Evolutionary conservation across 768 basidiomycete genomes (phyloP), one percentile per base, ranked within the genome.

Genomic region (Lactarius hatsudake): DNA sequence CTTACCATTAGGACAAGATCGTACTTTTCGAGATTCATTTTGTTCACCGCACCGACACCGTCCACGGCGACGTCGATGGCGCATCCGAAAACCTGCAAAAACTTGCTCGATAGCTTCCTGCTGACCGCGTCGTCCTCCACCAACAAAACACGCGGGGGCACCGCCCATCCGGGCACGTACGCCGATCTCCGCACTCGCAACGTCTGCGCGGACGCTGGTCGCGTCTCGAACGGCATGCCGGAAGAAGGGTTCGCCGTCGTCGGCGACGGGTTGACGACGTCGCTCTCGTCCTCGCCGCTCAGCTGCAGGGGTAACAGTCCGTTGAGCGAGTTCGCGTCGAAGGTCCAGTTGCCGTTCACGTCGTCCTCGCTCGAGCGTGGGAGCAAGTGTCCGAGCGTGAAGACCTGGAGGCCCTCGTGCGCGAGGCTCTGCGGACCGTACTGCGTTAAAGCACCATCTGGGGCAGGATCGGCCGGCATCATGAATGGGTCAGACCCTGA

Each of bases 41-140:
- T 96, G 72, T 90, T 89, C 62, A 98, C 94, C 0, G 96, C 96
- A 1, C 86, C 87, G 5, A 93, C 85, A 0, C 96, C 96, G 75
- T 98, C 94, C 43, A 95, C 93, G 2, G 95, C 96, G 48, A 96
- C 90, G 72, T 98, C 96, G 64, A 90, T 94, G 72, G 88, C 87
- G 76, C 96, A 97, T 45, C 96, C 96, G 77, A 96, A 95, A 54
- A 97, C 91, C 79, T 96, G 90, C 75, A 98, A 77, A 76, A 98
- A 96, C 79, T 96, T 97, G 81, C 87, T 91, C 69, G 90, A 89
- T 65, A 98, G 78, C 74, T 88, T 89, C 65, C 96, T 79, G 75
- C 90, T 94, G 32, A 98, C 94, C 5, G 89, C 89, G 73, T 98
- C 96, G 76, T 98, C 96, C 76, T 98, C 96, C 12, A 98, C 96